phyloP scores from a whole-genome alignment of 1,139 yeast genomes.

The Eremothecium coryli region DNA sequence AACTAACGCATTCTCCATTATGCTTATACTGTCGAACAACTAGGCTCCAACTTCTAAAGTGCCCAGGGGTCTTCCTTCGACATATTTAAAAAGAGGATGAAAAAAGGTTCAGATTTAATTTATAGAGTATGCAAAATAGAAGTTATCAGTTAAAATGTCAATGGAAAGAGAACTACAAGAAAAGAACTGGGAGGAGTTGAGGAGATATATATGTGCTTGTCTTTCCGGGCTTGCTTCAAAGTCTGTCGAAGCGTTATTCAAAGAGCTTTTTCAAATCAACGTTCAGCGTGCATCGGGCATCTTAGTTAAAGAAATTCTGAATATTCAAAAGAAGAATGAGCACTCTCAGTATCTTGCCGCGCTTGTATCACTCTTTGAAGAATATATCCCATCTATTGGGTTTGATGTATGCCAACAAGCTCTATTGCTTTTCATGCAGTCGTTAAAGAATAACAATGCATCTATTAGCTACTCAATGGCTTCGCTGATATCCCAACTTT shows the following conservation, averaged over 20 bases:
- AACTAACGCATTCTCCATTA: slow-evolving; percentile 28
- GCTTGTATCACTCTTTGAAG: slow-evolving; percentile 51
- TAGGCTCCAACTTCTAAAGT: no score
- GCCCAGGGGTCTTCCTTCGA: no score
- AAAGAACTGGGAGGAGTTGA: slow-evolving; percentile 6
- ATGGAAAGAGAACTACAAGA: slow-evolving; percentile 14
- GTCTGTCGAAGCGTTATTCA: slow-evolving; percentile 10
- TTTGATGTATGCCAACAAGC: slow-evolving; percentile 46
- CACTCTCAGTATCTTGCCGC: slow-evolving; percentile 42
- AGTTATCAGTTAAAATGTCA: no score
- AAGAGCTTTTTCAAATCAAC: slow-evolving; percentile 15
- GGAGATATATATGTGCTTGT: slow-evolving; percentile 9
- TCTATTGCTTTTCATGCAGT: slow-evolving; percentile 50
- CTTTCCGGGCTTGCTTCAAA: slow-evolving; percentile 8
- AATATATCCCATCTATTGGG: slow-evolving; percentile 65
- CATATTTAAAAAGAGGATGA: no score
- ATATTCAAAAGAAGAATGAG: slow-evolving; percentile 8
- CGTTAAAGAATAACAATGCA: slow-evolving; percentile 43
- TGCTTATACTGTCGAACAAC: neutral
- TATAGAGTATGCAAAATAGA: no score
- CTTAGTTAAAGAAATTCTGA: slow-evolving; percentile 11
- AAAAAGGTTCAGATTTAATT: no score
- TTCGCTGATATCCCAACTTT: slow-evolving; percentile 51
- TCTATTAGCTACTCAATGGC: slow-evolving; percentile 37
- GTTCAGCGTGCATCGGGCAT: slow-evolving; percentile 11